Base-by-base conservation (phyloP, 306 rosid species). In the Glycine soja region DNA sequence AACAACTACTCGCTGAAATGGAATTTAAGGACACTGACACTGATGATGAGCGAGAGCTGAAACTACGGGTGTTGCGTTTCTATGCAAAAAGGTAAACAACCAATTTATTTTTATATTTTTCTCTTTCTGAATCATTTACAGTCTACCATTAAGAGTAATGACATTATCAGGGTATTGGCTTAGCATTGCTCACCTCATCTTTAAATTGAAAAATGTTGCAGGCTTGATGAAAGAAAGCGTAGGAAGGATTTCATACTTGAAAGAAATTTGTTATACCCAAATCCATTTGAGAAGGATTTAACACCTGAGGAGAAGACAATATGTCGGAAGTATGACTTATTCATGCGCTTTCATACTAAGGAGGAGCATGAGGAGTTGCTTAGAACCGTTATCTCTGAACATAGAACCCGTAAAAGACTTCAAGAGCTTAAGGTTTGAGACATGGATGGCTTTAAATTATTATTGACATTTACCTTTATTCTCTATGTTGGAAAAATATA, bases 191-290 rank as follows among this genome's bases (percentile, higher is more conserved):
- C 9, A 52, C 57, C n/a, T 19, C 36, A 15, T 65, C 43, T 72
- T 80, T 63, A 70, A 65, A 82, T 13, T 77, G 73, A 52, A 76
- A 61, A 56, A 75, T 53, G 43, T 66, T 88, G 66, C 93, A 95
- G 99, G 90, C 97, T 95, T 53, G 98, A 95, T 86, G 99, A 93
- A 88, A 90, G 99, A 83, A 90, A 93, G 84, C 95, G 88, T 38
- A 89, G 98, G 81, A 95, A 93, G 89, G 94, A 95, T 74, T 95
- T 95, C 87, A 85, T 93, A 77, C 84, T 95, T 34, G 93, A 91
- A 83, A 91, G 99, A 90, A 90, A 88, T 77, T 80, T 95, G 80
- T 74, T 95, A 76, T 84, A 90, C 83, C 93, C 94, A 45, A 95
- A 87, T 85, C 80, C 88, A 78, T 84, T 91, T 4, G 97, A 95